A percentile compares a stretch with the other conserved stretches of the same genome.
Evolutionary conservation across 2,329 filamentous ascomycete genomes (phyloP).

Genomic region (Fulvia fulva): DNA sequence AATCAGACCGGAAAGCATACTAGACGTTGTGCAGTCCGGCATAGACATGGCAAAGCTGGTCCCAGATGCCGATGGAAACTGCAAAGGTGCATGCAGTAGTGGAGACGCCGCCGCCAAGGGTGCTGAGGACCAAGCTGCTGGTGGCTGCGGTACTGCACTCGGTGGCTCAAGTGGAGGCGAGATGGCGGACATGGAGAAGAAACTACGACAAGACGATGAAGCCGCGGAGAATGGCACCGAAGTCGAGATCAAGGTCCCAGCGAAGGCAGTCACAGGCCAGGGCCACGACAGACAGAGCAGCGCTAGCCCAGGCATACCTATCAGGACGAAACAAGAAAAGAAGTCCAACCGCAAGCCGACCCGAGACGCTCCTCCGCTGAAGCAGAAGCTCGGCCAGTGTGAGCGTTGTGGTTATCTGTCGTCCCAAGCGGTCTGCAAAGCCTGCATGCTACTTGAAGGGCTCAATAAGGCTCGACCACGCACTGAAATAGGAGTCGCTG

Average conservation of each 20-base stretch:
- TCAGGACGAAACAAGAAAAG: conserved; percentile 35
- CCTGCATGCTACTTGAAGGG: conserved; percentile 82
- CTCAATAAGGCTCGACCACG: conserved; percentile 69
- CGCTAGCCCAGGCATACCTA: conserved; percentile 20
- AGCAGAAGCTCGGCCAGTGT: conserved; percentile 77
- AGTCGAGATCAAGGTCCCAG: conserved; percentile 55
- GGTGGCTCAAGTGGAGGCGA: conserved; percentile 67
- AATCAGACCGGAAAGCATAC: conserved; percentile 85
- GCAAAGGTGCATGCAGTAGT: conserved; percentile 46
- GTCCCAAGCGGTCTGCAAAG: conserved; percentile 89
- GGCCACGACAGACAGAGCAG: conserved; percentile 6
- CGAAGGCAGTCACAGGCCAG: conserved; percentile 9
- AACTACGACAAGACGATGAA: conserved; percentile 61
- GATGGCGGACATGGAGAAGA: conserved; percentile 77
- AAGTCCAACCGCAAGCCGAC: conserved; percentile 12
- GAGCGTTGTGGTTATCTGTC: conserved; percentile 91
- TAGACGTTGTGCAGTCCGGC: conserved; percentile 91
- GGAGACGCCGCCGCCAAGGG: conserved; percentile 27
- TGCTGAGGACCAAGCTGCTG: conserved; percentile 55
- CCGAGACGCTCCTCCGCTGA: conserved; percentile 34
- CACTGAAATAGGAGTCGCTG: conserved; percentile 34
- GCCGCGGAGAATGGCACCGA: conserved; percentile 55
- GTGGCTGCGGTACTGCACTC: conserved; percentile 71
- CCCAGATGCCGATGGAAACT: conserved; percentile 51
- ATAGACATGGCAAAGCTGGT: conserved; percentile 95